Evolutionary conservation across 148 eudicot species (phyloP), one percentile per base, ranked within the genome.

Genomic region (Amaranthus cruentus): DNA sequence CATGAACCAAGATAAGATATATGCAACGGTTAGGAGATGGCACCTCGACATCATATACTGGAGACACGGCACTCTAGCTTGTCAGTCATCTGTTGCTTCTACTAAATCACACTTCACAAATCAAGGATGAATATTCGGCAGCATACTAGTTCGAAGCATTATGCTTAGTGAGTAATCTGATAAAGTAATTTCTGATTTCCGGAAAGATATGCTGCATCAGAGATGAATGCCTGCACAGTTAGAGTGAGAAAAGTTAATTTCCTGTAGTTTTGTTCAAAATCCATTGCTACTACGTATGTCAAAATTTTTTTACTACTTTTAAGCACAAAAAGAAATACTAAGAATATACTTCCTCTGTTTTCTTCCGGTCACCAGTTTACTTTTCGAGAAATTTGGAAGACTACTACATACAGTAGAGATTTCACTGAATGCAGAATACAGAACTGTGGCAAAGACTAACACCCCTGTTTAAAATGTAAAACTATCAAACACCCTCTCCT

Each of bases 141-240:
- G 73, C 28, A 21, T 66, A 8, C 68, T 63, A 69, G 67, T 62
- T 75, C 56, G 76, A 28, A 65, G 49, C 56, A 54, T 67, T 65
- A 48, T 83, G 83, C 73, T 85, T 84, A 2, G 82, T 74, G 55
- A 91, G 87, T 8, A 55, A 48, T 72, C 78, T 75, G 10, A 68
- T 76, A 78, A 89, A 87, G 81, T 89, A 89, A 75, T 79, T 83
- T 52, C 83, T 83, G 54, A 84, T 87, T 75, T 87, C 97, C 47
- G 93, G 97, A 68, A 91, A 75, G n/a, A 85, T 75, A 38, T 81
- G 87, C 72, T 85, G 84, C 74, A 87, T 82, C 55, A 91, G 79
- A 63, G 75, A 55, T 61, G 81, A 58, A 65, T 82, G 87, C 90
- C 97, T 89, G 88, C 77, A 85, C 56, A 78, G 53, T 61, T 52